Base-by-base conservation (phyloP, 2,329 filamentous ascomycete genomes). In the Hymenoscyphus linearis region DNA sequence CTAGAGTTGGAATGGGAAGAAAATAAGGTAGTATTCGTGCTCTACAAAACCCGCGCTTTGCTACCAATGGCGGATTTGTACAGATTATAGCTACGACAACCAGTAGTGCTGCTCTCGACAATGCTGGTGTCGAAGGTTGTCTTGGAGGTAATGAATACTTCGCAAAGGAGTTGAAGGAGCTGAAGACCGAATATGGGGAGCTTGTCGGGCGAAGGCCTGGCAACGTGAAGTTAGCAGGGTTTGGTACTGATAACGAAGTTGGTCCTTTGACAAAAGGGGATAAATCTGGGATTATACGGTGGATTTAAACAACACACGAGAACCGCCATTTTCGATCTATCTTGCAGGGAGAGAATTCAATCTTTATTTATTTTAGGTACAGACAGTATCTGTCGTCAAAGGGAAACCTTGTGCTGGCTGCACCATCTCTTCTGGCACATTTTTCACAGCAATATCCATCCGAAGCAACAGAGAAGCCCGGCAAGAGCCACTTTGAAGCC, bases 151-250 rank as follows among this genome's bases (percentile, higher is more conserved):
- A 58, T 12, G 64, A 65, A 13, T 66, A 61, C n/a, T 27, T 59
- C n/a, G 56, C 64, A 27, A 25, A 63, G 5, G 64, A 67, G 36
- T 56, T 68, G 6, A 64, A 62, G 52, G 65, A 66, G 9, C n/a
- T 68, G 53, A 55, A 66, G 47, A 62, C 67, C 1, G 35, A 55
- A 12, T 68, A 65, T 27, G 65, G 66, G 27, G 66, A 68, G 35
- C 60, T 68, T 4, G 36, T 65, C 3, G 63, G 44, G 4, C 18
- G 44, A 25, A 50, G 22, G 18, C 44, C 44, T 13, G 44, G 44
- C 9, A 50, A 50, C 13, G 44, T 50, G 10, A 50, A 50, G 44
- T 13, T 50, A 13, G 62, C 67, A 16, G 62, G 64, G 0, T 68
- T 68, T 58, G 67, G 67, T 13, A 54, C 62, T 12, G 67, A 68